Base-by-base conservation (phyloP, 2,329 filamentous ascomycete species). In the Aureobasidium sp. region DNA sequence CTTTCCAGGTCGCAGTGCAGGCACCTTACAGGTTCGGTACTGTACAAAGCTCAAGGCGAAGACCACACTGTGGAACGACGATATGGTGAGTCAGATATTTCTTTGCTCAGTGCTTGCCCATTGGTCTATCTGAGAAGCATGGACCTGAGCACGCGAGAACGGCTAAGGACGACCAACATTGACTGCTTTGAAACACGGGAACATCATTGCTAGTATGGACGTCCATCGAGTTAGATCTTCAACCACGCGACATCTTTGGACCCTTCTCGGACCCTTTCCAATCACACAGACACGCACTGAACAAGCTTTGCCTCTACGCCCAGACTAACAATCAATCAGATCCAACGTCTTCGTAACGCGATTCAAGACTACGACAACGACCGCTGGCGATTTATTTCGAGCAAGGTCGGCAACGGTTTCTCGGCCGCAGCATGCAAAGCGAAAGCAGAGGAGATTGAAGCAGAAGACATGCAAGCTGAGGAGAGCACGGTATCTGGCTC, bases 21-120 rank as follows among this genome's bases (percentile, higher is more conserved):
- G 90, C 16, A 95, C 90, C 25, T 72, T 96, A 57, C 90, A 96
- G 69, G 90, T 96, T 52, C 84, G 90, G 30, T 96, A 96, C 68
- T 96, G 90, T 67, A 95, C 90, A 38, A 95, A 95, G 71, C 75
- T 95, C 49, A 95, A 95, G 72, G 90, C 89, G 12, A 95, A 95
- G 74, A 90, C 87, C 34, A 94, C 88, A 11, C 82, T 89, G 63
- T 96, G 90, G 90, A 94, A 86, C 47, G 88, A 94, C 60, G 90
- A 95, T 66, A 93, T 88, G 76, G 90, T 95, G 77, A 73, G 84
- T 35, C 4, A 25, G 19, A 7, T n/a, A 11, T 47, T 27, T 25
- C 19, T 6, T 47, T 35, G 2, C 17, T 17, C 19, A 11, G 6
- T n/a, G 24, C 30, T n/a, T n/a, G n/a, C n/a, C n/a, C n/a, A n/a